Conservation (phyloP, 2,329 filamentous ascomycete species). For the Calonectria pseudoreteaudii region DNA sequence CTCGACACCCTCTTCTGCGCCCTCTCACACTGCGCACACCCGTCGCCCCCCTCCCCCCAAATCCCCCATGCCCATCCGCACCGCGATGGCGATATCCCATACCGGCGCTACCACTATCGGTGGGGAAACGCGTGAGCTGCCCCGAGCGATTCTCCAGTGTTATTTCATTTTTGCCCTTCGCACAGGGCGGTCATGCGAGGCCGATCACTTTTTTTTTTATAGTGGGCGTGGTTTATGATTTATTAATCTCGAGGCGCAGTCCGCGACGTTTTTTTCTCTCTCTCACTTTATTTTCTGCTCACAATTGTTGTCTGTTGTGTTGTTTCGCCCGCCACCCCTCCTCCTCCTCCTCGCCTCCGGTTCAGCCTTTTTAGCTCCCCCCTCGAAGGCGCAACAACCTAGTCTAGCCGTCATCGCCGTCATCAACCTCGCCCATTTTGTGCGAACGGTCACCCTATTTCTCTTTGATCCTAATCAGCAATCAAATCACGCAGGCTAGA, state of each 20-base stretch:
- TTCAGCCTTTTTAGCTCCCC: background rate
- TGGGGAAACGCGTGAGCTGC: conserved; percentile 44
- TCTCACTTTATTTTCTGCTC: too few relatives aligned
- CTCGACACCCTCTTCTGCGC: background rate
- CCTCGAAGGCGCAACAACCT: background rate
- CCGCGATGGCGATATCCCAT: conserved; percentile 25
- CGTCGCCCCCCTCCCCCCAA: background rate
- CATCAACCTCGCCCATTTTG: background rate
- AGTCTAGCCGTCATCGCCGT: background rate
- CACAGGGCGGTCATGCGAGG: conserved; percentile 14
- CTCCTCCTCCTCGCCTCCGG: background rate
- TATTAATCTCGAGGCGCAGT: conserved; percentile 5
- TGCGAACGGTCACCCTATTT: background rate
- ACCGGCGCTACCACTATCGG: conserved; percentile 30
- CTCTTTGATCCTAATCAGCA: background rate
- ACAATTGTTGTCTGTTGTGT: background rate
- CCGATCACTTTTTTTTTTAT: conserved; percentile 1
- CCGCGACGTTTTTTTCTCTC: background rate
- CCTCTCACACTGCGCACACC: background rate
- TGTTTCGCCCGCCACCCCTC: background rate
- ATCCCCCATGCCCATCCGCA: background rate
- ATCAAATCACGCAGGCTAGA: background rate
- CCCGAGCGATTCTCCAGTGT: conserved; percentile 18
- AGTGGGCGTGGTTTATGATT: background rate
- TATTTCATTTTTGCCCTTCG: conserved; percentile 6